A percentile compares a stretch with the other conserved stretches of the same genome.
Evolutionary conservation across 306 rosid species (phyloP).

Genomic region (Potentilla sterilis): DNA sequence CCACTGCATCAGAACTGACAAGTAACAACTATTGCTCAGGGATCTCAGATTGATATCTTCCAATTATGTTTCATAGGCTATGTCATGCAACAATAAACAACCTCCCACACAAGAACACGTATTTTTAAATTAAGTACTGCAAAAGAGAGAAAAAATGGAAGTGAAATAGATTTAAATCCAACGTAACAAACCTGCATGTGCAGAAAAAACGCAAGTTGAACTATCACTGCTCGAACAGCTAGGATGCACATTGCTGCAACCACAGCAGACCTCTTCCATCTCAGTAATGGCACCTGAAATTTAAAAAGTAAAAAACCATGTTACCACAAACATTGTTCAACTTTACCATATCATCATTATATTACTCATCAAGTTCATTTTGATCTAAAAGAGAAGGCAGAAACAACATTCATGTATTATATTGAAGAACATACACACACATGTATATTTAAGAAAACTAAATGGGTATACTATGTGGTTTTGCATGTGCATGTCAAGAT

Average conservation of each 20-base stretch:
- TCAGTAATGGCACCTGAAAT: constrained; percentile 68
- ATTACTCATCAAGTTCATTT: neutral
- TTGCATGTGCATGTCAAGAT: neutral
- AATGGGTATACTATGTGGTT: neutral
- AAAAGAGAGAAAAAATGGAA: neutral
- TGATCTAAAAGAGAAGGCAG: neutral
- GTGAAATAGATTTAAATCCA: neutral
- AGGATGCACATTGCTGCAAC: constrained; percentile 94
- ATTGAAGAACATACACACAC: no score
- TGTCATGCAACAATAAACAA: neutral
- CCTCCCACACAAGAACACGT: neutral
- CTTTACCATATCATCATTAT: neutral
- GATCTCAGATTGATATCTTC: neutral
- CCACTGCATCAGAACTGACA: neutral
- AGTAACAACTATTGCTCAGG: neutral
- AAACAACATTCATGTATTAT: neutral
- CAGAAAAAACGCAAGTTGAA: constrained; percentile 96
- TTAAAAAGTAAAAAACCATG: constrained; percentile 21
- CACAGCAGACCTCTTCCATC: constrained; percentile 96
- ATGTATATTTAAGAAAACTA: neutral
- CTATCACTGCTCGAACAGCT: constrained; percentile 92
- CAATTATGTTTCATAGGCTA: neutral
- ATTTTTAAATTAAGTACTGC: neutral
- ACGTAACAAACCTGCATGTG: constrained; percentile 72
- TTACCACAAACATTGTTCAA: neutral